These are phyloP conservation scores for Cyclocybe cylindracea DNA, from an alignment of 768 basidiomycete species.

Conservation along the genomic window DNA sequence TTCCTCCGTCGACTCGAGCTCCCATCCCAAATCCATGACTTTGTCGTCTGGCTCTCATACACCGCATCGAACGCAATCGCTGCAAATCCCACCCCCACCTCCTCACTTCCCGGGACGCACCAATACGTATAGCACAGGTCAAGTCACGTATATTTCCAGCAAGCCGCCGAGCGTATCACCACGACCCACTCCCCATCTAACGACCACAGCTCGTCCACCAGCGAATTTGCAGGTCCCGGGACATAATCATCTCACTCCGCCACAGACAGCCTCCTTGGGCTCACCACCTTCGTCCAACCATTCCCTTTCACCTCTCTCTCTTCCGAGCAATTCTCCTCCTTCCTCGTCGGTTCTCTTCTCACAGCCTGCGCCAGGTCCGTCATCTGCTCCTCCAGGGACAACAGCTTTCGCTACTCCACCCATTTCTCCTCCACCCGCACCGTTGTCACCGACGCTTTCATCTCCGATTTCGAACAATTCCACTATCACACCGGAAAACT, in stretches of 20 bases:
- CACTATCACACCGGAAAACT: background rate
- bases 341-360: background rate
- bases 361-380: conserved; percentile 1
- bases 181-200: conserved; percentile 14
- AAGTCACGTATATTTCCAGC: background rate
- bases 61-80: conserved; percentile 14
- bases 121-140: conserved; percentile 5
- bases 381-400: conserved; percentile 7
- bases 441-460: conserved; percentile 12
- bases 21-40: background rate
- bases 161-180: background rate
- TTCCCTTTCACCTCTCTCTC: background rate
- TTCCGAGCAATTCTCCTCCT: background rate
- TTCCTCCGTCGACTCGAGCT: background rate
- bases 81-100: conserved; percentile 6
- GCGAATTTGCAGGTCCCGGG: background rate
- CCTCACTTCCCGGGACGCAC: conserved; percentile 7
- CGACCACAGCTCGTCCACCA: conserved; percentile 20
- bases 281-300: background rate
- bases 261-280: background rate
- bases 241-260: background rate
- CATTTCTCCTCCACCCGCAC: conserved; percentile 6
- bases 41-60: background rate
- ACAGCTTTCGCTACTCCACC: conserved; percentile 2
- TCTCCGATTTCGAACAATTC: conserved; percentile 13